Conservation (phyloP, 1,284 basidiomycete genomes). For the Uromyces viciae-fabae region DNA sequence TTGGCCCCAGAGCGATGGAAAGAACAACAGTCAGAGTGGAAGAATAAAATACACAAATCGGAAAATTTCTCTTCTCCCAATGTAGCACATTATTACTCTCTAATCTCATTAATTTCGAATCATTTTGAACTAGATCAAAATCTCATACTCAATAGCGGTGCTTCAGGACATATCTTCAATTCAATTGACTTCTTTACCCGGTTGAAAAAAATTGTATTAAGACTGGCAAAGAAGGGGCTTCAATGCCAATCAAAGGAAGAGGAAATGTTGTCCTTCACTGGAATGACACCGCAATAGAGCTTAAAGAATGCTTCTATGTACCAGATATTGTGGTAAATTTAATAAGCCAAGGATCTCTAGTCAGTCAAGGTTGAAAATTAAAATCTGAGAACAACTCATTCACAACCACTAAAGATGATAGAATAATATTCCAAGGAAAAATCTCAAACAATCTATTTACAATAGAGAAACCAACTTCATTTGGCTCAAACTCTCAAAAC, state of each 20-base stretch:
- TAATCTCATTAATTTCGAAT: not conserved
- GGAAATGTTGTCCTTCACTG: not conserved
- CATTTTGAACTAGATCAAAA: not conserved
- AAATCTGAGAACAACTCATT: not conserved
- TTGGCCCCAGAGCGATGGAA: not conserved
- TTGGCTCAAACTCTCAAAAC: not conserved
- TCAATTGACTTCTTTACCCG: not conserved
- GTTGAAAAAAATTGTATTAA: not conserved
- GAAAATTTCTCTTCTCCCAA: too few species aligned
- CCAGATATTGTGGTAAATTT: slow-evolving; percentile 2
- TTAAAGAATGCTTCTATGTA: not conserved
- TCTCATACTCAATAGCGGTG: not conserved
- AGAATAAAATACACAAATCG: too few species aligned
- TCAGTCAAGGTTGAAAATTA: not conserved
- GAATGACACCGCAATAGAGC: not conserved
- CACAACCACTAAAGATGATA: not conserved
- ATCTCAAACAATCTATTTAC: not conserved
- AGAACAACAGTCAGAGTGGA: not conserved
- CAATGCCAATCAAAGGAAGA: not conserved
- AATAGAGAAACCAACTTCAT: not conserved
- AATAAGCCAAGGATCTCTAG: not conserved
- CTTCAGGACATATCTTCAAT: not conserved
- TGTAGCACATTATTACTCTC: too few species aligned
- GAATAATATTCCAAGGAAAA: not conserved
- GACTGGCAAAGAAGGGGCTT: not conserved